phyloP scores from a whole-genome alignment of 371 early-diverging fungal genomes.

The Rhizopus arrhizus region DNA sequence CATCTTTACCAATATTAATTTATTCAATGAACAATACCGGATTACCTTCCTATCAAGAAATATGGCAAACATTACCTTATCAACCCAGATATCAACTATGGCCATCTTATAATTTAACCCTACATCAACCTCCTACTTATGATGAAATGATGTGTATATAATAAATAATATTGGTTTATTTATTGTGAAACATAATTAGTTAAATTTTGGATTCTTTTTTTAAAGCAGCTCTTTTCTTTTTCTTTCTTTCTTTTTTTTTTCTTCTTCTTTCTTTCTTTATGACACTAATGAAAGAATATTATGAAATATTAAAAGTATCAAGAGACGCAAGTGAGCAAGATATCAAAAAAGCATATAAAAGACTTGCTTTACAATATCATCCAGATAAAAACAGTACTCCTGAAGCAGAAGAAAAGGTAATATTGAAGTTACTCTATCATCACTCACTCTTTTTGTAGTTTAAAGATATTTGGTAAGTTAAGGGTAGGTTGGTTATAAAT shows the following conservation, averaged over 20 bases:
- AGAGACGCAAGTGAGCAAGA: slow-evolving; percentile 38
- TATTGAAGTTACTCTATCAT: background rate
- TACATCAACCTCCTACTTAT: slow-evolving; percentile 28
- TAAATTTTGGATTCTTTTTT: background rate
- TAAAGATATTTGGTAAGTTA: slow-evolving; percentile 46
- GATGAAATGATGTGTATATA: slow-evolving; percentile 23
- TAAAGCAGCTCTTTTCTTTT: background rate
- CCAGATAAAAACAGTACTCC: slow-evolving; percentile 57
- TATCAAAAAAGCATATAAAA: slow-evolving; percentile 52
- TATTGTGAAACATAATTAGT: background rate
- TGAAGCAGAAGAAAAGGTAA: slow-evolving; percentile 52
- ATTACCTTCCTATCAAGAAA: slow-evolving; percentile 43
- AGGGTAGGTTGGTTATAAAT: background rate
- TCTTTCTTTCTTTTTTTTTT: slow-evolving; percentile 11
- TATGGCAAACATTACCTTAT: slow-evolving; percentile 39
- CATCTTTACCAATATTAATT: slow-evolving; percentile 36
- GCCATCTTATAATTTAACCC: slow-evolving; percentile 25
- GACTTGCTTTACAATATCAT: slow-evolving; percentile 54
- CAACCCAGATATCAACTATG: slow-evolving; percentile 21
- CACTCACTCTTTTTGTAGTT: slow-evolving; percentile 30
- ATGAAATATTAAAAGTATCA: slow-evolving; percentile 32
- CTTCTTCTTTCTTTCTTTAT: slow-evolving; percentile 17
- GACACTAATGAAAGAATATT: slow-evolving; percentile 27
- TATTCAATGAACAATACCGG: slow-evolving; percentile 29
- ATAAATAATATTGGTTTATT: slow-evolving; percentile 5